Evolutionary conservation across 768 basidiomycete genomes (phyloP), one percentile per base, ranked within the genome.

Genomic region (Pisolithus marmoratus): DNA sequence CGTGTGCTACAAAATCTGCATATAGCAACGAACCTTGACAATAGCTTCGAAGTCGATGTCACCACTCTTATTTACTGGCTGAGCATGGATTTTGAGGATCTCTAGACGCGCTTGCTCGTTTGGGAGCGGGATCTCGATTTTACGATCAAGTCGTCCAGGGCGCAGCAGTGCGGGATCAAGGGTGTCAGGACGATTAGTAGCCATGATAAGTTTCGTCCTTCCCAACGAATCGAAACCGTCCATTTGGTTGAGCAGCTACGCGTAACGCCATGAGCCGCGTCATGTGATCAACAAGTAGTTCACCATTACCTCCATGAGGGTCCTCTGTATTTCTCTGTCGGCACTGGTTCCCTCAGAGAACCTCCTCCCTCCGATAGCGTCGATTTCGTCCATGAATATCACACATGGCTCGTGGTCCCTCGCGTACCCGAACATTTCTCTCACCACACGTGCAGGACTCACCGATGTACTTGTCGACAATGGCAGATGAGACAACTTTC

Each of bases 381-480:
- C 96, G 61, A 93, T 93, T 70, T 93, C 90, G 64, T 93, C 94
- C 94, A 97, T 96, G 75, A 96, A 96, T 60, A 96, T 96, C 52
- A 96, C 92, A 66, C 93, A 98, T 42, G 96, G 96, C 69, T 98
- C 96, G 65, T 99, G 94, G 68, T 99, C 95, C 54, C 77, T 80
- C 12, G 96, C 96, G 69, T 97, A 99, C 23, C 91, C 94, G 63
- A 99, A 99, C 96, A 99, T 98, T 70, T 99, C 96, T 58, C 96
- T 81, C 23, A 99, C 86, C 8, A 98, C 83, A 48, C 96, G 82
- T 19, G 96, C 96, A 52, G n/a, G 90, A 93, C 74, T 98, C 96
- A 60, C 96, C 96, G 45, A 99, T 98, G 66, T 98, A 99, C 71
- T 98, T 94, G 76, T 94, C 87, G 55, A 98, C 90, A 60, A 99